Conservation (phyloP, 2,329 filamentous ascomycete genomes). For the Fusarium subtropicale region DNA sequence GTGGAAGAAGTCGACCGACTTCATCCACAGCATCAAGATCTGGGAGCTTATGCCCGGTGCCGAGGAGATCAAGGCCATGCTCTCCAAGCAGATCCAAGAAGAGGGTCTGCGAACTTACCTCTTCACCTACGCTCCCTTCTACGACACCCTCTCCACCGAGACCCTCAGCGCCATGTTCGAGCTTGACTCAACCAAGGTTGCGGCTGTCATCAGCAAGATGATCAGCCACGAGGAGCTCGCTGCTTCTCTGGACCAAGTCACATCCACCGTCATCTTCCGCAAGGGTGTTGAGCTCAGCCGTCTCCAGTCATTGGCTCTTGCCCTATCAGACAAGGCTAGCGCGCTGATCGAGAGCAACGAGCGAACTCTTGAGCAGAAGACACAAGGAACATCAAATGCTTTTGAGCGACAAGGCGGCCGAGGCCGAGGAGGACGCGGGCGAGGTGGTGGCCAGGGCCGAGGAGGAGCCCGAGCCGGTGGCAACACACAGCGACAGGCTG, state of each 20-base stretch:
- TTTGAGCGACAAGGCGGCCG: conserved; percentile 92
- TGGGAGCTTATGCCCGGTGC: conserved; percentile 97
- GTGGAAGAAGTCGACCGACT: conserved; percentile 95
- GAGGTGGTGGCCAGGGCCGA: conserved; percentile 71
- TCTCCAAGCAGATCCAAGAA: conserved; percentile 97
- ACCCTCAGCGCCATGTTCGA: conserved; percentile 96
- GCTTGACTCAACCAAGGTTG: conserved; percentile 87
- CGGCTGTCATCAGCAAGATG: conserved; percentile 98
- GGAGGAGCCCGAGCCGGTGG: conserved; percentile 70
- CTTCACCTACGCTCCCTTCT: conserved; percentile 99
- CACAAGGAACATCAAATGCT: conserved; percentile 93
- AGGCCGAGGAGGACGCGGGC: conserved; percentile 73
- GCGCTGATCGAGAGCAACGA: conserved; percentile 97
- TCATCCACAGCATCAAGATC: conserved; percentile 99
- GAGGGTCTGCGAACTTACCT: conserved; percentile 98
- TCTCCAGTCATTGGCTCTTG: conserved; percentile 93
- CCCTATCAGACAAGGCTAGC: conserved; percentile 95
- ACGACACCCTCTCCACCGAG: conserved; percentile 90
- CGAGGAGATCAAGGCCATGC: conserved; percentile 95
- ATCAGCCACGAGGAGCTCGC: conserved; percentile 98
- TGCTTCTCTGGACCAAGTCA: conserved; percentile 97
- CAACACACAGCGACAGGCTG: conserved; percentile 72
- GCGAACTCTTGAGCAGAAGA: conserved; percentile 95
- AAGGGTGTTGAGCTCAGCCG: conserved; percentile 98
- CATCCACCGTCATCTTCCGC: conserved; percentile 96